Evolutionary conservation across 352 stramenopile species (phyloP), one percentile per base, ranked within the genome.

Genomic region (Hyaloperonospora brassicae): DNA sequence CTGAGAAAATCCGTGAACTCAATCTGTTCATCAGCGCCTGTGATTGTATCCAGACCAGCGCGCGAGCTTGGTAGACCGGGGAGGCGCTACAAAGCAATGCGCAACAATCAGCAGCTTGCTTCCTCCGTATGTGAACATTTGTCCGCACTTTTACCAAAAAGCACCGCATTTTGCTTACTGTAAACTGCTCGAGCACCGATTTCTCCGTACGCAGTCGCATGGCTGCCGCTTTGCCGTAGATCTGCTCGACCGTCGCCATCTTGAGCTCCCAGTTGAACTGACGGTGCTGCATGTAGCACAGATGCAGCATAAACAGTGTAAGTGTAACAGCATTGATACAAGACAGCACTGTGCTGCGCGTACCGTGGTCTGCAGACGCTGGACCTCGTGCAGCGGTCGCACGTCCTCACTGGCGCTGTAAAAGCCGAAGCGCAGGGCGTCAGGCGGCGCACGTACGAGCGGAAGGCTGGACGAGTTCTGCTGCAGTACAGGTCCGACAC

Each of bases 141-240:
- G n/a, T n/a, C n/a, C n/a, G n/a, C n/a, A n/a, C n/a, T n/a, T n/a
- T n/a, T n/a, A n/a, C n/a, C n/a, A n/a, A n/a, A n/a, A n/a, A n/a
- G n/a, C n/a, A n/a, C n/a, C n/a, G n/a, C n/a, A n/a, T n/a, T n/a
- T 1, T 23, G 14, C 60, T 55, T 53, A 89, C 81, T 43, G 55
- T 74, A 63, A 89, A 89, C 68, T 93, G 80, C 61, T 93, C 79
- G 53, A 93, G 70, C 50, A 93, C 68, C n/a, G 76, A 57, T 65
- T 93, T 93, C 46, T 93, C 84, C n/a, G 84, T 91, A 58, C 84
- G 84, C 57, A 93, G 62, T 68, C 84, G 84, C 84, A 93, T 93
- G 54, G 84, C 76, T 21, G 84, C 84, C n/a, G 73, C 84, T 67
- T 91, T 93, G 60, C 84, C 84, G 66, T 93, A 93, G 39, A 93